phyloP scores from a whole-genome alignment of 768 basidiomycete genomes.

The Lepiota venenata region DNA sequence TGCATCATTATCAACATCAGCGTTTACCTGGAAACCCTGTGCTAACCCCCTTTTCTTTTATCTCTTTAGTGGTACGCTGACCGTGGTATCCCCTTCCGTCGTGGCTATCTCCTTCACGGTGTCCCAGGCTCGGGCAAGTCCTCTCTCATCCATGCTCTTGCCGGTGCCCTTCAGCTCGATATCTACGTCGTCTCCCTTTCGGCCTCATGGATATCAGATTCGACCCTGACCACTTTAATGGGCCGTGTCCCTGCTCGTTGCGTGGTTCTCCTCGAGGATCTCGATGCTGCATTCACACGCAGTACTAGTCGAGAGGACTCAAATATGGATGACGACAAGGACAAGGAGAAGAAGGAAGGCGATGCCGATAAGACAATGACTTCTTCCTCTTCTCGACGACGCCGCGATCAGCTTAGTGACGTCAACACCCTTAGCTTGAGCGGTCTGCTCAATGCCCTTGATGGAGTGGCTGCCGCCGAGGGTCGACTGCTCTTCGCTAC shows the following conservation, averaged over 20 bases:
- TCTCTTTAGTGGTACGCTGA: constrained; percentile 80
- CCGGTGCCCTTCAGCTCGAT: constrained; percentile 86
- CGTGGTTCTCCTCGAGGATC: constrained; percentile 86
- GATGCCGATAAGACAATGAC: constrained; percentile 20
- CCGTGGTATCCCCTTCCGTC: constrained; percentile 88
- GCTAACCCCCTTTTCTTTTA: too few relatives aligned
- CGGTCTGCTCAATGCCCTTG: constrained; percentile 80
- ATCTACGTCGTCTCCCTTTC: constrained; percentile 89
- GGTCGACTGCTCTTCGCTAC: constrained; percentile 88
- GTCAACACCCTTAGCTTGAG: constrained; percentile 80
- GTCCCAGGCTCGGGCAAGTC: constrained; percentile 87
- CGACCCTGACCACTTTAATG: constrained; percentile 82
- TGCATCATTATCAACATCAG: too few relatives aligned
- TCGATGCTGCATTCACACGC: constrained; percentile 85
- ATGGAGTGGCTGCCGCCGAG: constrained; percentile 85
- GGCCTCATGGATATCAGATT: constrained; percentile 85
- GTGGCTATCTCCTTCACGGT: constrained; percentile 82
- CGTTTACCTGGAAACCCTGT: too few relatives aligned
- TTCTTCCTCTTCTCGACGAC: constrained; percentile 31
- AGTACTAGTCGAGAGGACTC: constrained; percentile 62
- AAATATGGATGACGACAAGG: constrained; percentile 44
- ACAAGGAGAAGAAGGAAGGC: constrained; percentile 30
- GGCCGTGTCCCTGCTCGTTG: constrained; percentile 82
- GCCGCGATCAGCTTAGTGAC: constrained; percentile 61
- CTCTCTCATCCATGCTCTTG: constrained; percentile 82